These are phyloP conservation scores for Pezicula radicicola DNA, from an alignment of 2,329 filamentous ascomycete species.

Conservation along the genomic window DNA sequence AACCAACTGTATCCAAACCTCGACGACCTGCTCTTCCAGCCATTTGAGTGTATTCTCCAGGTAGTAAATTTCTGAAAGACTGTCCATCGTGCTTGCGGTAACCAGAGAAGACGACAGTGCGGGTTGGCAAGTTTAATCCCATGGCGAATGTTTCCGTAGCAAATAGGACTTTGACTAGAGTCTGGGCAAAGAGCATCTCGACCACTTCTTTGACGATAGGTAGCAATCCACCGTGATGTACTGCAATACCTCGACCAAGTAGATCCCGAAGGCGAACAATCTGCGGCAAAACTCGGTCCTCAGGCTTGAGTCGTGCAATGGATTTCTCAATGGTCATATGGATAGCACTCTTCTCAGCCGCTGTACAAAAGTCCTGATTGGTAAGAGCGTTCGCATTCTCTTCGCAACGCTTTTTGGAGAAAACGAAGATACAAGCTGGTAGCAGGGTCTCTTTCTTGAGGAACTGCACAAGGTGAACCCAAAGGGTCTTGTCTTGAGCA, in stretches of 20 bases:
- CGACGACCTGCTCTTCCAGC: constrained; percentile 89
- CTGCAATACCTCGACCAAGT: constrained; percentile 83
- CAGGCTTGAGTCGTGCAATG: constrained; percentile 82
- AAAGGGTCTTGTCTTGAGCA: constrained; percentile 92
- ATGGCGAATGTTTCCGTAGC: constrained; percentile 98
- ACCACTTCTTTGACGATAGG: constrained; percentile 98
- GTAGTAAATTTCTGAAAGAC: constrained; percentile 83
- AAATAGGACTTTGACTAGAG: constrained; percentile 93
- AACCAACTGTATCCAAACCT: constrained; percentile 88
- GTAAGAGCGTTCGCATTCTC: constrained; percentile 94
- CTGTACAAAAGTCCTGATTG: constrained; percentile 93
- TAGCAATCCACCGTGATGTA: constrained; percentile 90
- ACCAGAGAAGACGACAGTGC: constrained; percentile 96
- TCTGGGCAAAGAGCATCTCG: constrained; percentile 93
- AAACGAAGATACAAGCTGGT: constrained; percentile 95
- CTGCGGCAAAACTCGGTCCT: constrained; percentile 87
- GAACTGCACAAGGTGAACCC: constrained; percentile 93
- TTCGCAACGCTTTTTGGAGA: constrained; percentile 96
- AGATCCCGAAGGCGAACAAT: constrained; percentile 85
- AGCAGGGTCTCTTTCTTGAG: constrained; percentile 83
- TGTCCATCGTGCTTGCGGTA: constrained; percentile 96
- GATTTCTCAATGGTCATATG: constrained; percentile 98
- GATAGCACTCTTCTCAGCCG: constrained; percentile 90
- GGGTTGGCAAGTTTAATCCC: constrained; percentile 92
- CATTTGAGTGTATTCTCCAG: constrained; percentile 99